A percentile compares a stretch with the other conserved stretches of the same genome.
Evolutionary conservation across 2,329 filamentous ascomycete genomes (phyloP).

Genomic region (Penicillium sp.): DNA sequence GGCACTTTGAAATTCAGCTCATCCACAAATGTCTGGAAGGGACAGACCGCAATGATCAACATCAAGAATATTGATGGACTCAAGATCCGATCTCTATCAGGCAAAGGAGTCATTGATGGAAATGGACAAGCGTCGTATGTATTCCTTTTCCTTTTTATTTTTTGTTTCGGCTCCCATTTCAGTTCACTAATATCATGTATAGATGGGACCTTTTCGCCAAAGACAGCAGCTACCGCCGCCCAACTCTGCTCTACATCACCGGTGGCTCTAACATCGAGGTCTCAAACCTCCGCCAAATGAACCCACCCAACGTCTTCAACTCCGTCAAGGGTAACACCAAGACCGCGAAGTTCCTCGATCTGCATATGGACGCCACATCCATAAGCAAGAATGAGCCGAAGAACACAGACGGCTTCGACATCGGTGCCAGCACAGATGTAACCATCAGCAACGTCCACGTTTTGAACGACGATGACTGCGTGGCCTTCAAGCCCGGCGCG

Average conservation of each 20-base stretch:
- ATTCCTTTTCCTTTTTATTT: neutral
- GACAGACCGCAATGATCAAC: constrained; percentile 41
- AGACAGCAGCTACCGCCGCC: constrained; percentile 40
- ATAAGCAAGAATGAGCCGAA: constrained; percentile 39
- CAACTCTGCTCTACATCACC: constrained; percentile 45
- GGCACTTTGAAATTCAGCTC: constrained; percentile 43
- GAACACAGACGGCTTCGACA: constrained; percentile 48
- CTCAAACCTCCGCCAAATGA: constrained; percentile 39
- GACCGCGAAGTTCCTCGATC: constrained; percentile 37
- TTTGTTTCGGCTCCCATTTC: neutral
- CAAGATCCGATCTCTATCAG: constrained; percentile 43
- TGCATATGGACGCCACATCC: constrained; percentile 42
- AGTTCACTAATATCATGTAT: neutral
- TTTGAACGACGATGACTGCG: constrained; percentile 47
- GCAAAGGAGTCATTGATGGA: constrained; percentile 47
- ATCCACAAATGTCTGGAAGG: constrained; percentile 45
- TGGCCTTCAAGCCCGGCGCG: constrained; percentile 46
- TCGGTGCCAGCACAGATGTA: constrained; percentile 40
- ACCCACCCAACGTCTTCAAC: constrained; percentile 49
- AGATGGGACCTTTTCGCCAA: constrained; percentile 42
- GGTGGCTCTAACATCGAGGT: constrained; percentile 41
- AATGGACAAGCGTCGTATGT: constrained; percentile 46
- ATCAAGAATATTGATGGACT: constrained; percentile 39
- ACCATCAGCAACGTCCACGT: constrained; percentile 39
- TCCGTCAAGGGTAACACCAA: constrained; percentile 38